Evolutionary conservation across 352 stramenopile species (phyloP), one percentile per base, ranked within the genome.

Genomic region (Phytophthora constricta): DNA sequence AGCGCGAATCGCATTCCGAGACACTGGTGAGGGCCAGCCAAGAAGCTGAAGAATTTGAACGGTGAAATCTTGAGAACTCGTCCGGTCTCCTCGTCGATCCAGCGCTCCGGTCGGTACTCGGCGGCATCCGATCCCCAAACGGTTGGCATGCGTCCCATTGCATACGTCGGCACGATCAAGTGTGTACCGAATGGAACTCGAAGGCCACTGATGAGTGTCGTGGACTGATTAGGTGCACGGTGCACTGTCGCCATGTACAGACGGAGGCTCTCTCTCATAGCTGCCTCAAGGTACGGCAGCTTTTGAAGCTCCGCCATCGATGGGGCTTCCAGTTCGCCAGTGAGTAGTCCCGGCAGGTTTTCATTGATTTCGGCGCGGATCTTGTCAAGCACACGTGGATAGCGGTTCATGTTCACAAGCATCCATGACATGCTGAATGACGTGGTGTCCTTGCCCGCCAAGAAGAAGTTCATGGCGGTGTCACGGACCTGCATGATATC

Each of bases 401-500:
- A 68, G 0, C 77, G 79, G 46, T 86, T 87, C 53, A 96, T 78
- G 68, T 90, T 85, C 49, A 94, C 71, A 22, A 96, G 49, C 58
- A 93, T 83, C 83, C 85, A 97, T 9, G 72, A 61, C 51, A 96
- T 74, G 13, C 68, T 87, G 41, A 79, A 79, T 2, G 83, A 79
- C 4, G 86, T 92, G 7, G 87, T 95, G 54, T 91, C 84, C 5
- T 87, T 78, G 13, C 84, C 83, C 5, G 73, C 82, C 13, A 89
- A 64, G 51, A 97, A 85, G 56, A 96, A 92, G 50, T 86, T 94
- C 28, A 92, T 70, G 17, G 83, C 75, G 34, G 92, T 82, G 72
- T 96, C 82, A 11, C 80, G 85, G 5, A 93, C 46, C 37, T 72
- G 58, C 14, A 84, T 62, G 28, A 71, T 31, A 23, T 62, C 55